Conservation (phyloP, 2,329 filamentous ascomycete genomes). For the Alternaria burnsii region DNA sequence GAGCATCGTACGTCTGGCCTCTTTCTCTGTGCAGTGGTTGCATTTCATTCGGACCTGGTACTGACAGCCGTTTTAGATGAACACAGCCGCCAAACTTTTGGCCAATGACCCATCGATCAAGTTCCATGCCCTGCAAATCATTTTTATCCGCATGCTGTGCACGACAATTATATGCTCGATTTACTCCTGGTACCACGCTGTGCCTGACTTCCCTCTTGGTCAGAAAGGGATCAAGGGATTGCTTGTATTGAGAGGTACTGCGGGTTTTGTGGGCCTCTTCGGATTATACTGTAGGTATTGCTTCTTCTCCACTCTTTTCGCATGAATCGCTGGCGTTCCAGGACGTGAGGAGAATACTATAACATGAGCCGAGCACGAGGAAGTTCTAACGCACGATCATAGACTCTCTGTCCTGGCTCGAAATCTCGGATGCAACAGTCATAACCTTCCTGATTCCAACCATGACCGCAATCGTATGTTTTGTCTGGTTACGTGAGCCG, state of each 20-base stretch:
- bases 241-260: conserved; percentile 31
- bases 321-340: neutral
- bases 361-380: neutral
- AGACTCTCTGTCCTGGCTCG: conserved; percentile 76
- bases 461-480: conserved; percentile 80
- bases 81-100: conserved; percentile 35
- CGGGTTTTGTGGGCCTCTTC: conserved; percentile 40
- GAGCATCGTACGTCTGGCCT: conserved; percentile 22
- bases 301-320: neutral
- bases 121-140: conserved; percentile 61
- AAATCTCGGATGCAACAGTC: conserved; percentile 84
- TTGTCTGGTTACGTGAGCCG: conserved; percentile 74
- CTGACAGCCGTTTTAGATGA: conserved; percentile 26
- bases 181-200: conserved; percentile 74
- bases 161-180: conserved; percentile 70
- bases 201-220: conserved; percentile 37
- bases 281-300: conserved; percentile 38
- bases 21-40: neutral
- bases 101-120: conserved; percentile 36
- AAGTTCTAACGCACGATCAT: neutral
- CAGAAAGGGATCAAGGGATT: conserved; percentile 26
- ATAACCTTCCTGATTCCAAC: conserved; percentile 84
- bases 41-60: neutral
- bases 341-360: neutral
- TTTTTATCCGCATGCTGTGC: conserved; percentile 79